Percentiles rank a stretch among this genome's conserved stretches.
These are phyloP conservation scores for Aegilops longissima DNA, from an alignment of 176 grass and related monocot genomes.

Conservation along the genomic window DNA sequence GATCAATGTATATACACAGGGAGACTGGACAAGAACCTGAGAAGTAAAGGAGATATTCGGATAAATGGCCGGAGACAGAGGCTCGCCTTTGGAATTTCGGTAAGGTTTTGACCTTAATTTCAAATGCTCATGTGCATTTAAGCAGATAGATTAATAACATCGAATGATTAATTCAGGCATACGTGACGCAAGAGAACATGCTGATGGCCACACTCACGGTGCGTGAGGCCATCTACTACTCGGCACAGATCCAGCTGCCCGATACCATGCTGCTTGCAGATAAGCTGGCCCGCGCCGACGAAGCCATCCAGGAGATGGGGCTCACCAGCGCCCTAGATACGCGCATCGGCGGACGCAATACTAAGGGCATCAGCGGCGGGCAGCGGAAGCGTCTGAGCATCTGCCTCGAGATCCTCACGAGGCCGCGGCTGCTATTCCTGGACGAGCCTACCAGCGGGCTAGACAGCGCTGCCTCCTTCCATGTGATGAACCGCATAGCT, in stretches of 20 bases:
- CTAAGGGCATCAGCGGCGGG: slow-evolving; percentile 67
- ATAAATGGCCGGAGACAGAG: slow-evolving; percentile 51
- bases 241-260: slow-evolving; percentile 58
- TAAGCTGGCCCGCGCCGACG: not conserved
- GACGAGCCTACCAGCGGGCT: slow-evolving; percentile 65
- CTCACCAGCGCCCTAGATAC: slow-evolving; percentile 29
- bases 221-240: slow-evolving; percentile 60
- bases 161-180: slow-evolving; percentile 23
- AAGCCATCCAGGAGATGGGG: slow-evolving; percentile 62
- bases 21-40: slow-evolving; percentile 29
- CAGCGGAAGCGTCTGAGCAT: slow-evolving; percentile 57
- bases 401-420: slow-evolving; percentile 59
- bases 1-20: slow-evolving; percentile 16
- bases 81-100: slow-evolving; percentile 56
- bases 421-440: slow-evolving; percentile 49
- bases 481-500: slow-evolving; percentile 46
- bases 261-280: slow-evolving; percentile 10
- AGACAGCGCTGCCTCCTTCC: slow-evolving; percentile 59
- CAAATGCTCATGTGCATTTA: not conserved
- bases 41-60: slow-evolving; percentile 34
- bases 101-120: not conserved
- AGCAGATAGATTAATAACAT: not conserved
- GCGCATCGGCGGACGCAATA: slow-evolving; percentile 43
- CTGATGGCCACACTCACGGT: slow-evolving; percentile 57
- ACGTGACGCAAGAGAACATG: slow-evolving; percentile 61